phyloP scores from a whole-genome alignment of 2,329 filamentous ascomycete genomes.

The Penicillium expansum region DNA sequence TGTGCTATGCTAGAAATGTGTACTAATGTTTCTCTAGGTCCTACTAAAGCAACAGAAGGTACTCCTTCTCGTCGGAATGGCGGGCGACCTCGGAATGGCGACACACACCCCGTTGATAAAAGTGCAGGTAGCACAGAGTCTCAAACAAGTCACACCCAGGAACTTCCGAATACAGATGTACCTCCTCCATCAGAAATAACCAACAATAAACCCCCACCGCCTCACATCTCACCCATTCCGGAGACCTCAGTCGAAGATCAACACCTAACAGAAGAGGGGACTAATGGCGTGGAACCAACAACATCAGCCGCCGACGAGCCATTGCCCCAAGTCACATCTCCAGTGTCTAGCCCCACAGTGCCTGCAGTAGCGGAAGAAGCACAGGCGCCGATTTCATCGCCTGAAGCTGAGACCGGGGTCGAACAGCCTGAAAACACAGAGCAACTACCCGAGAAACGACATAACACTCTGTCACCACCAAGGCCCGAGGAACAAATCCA shows the following conservation, averaged over 20 bases:
- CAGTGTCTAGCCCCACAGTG: neutral
- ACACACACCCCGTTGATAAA: constrained; percentile 6
- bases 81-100: neutral
- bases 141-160: neutral
- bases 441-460: neutral
- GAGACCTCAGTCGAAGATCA: neutral
- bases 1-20: neutral
- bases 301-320: neutral
- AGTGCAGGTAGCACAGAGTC: neutral
- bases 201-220: neutral
- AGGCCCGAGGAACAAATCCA: neutral
- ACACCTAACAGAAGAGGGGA: neutral
- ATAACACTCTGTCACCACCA: constrained; percentile 8
- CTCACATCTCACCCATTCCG: neutral
- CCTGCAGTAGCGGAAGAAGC: neutral
- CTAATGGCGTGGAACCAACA: neutral
- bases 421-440: neutral
- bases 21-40: constrained; percentile 19
- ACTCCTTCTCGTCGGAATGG: constrained; percentile 7
- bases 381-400: neutral
- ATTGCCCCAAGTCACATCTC: neutral
- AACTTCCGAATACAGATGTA: neutral
- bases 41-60: constrained; percentile 3
- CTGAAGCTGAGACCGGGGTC: neutral
- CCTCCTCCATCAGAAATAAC: neutral